A percentile compares a stretch with the other conserved stretches of the same genome.
Evolutionary conservation across 371 early-diverging fungal species (phyloP).

Genomic region (Mortierella sp.): DNA sequence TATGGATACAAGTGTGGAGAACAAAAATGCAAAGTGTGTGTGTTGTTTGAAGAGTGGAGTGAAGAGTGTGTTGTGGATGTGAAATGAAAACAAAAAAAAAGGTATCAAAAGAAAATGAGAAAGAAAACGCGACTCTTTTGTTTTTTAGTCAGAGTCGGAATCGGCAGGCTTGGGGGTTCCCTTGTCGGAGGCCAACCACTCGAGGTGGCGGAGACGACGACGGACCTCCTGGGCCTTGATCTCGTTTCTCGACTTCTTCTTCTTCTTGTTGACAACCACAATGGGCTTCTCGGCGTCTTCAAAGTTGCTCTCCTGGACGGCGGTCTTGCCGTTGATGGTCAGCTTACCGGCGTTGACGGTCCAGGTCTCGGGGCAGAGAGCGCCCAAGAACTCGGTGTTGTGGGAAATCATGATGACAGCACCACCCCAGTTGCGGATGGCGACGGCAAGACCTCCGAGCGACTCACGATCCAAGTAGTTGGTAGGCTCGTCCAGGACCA

Average conservation of each 20-base stretch:
- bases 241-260: constrained; percentile 86
- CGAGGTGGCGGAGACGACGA: constrained; percentile 77
- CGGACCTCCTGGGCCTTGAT: constrained; percentile 77
- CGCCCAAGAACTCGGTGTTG: constrained; percentile 84
- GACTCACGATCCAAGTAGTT: constrained; percentile 93
- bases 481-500: constrained; percentile 89
- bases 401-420: constrained; percentile 93
- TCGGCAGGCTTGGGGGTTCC: constrained; percentile 78
- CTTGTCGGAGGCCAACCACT: constrained; percentile 75
- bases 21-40: not conserved
- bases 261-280: constrained; percentile 82
- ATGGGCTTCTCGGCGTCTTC: constrained; percentile 72
- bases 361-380: constrained; percentile 87
- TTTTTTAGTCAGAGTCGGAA: constrained; percentile 76
- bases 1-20: constrained; percentile 9
- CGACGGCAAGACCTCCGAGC: constrained; percentile 86
- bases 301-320: constrained; percentile 71
- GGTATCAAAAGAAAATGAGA: constrained; percentile 2
- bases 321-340: constrained; percentile 67
- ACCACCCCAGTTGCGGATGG: constrained; percentile 86
- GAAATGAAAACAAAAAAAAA: not conserved
- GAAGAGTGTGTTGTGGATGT: not conserved
- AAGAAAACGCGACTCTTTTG: not conserved
- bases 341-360: constrained; percentile 74
- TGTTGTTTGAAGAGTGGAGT: constrained; percentile 7